Evolutionary conservation across 139 green algal genomes (phyloP).

Genomic region (Coelastrella sp.): DNA sequence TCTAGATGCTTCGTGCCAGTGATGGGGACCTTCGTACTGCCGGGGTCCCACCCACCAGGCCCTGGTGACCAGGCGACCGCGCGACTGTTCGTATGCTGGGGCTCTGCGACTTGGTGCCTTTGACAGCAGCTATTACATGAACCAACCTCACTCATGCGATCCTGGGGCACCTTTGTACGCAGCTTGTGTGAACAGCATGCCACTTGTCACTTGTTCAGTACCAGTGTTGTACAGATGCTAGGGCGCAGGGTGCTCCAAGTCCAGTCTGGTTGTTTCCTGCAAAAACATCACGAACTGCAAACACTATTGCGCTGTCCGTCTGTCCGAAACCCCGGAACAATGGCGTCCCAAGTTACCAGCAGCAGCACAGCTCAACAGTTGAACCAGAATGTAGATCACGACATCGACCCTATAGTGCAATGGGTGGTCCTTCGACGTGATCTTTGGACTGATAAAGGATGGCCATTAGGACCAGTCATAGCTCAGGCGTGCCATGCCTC

Average conservation of each 20-base stretch:
- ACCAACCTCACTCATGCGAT: too few relatives aligned
- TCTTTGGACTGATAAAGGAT: conserved; percentile 82
- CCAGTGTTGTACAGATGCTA: neutral
- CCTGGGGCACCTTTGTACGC: neutral
- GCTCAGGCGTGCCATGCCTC: conserved; percentile 93
- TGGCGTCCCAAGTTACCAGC: neutral
- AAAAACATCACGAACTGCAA: too few relatives aligned
- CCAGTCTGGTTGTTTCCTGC: neutral
- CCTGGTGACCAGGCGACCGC: too few relatives aligned
- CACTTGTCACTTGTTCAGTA: neutral
- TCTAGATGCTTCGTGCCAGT: too few relatives aligned
- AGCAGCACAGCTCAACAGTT: conserved; percentile 7
- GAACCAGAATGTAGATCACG: neutral
- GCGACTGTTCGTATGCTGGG: too few relatives aligned
- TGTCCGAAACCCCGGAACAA: neutral
- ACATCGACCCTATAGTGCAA: conserved; percentile 75
- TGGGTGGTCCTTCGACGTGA: conserved; percentile 95
- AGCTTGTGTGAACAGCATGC: neutral
- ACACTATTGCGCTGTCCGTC: neutral
- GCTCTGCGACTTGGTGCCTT: too few relatives aligned
- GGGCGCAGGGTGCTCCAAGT: neutral
- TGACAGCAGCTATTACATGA: too few relatives aligned
- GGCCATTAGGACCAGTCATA: conserved; percentile 94
- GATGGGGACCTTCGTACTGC: too few relatives aligned
- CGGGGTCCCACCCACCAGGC: too few relatives aligned